Evolutionary conservation across 2,329 filamentous ascomycete genomes (phyloP), one percentile per base, ranked within the genome.

Genomic region (Hortaea sp.): DNA sequence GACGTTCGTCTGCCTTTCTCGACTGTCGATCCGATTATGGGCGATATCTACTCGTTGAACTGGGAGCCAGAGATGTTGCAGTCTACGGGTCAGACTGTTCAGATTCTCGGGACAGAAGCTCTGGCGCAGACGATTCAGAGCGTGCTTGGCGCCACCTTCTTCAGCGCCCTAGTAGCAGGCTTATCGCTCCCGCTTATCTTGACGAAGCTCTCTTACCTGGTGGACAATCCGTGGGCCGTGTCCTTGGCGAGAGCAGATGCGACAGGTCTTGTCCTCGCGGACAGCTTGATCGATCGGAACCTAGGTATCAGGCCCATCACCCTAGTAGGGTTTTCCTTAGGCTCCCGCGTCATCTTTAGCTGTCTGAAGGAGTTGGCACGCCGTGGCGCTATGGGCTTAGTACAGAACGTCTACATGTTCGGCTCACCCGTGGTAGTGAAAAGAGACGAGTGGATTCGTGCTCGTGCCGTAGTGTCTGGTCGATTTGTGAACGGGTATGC

Each of bases 51-150:
- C 69, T 95, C 90, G 0, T 83, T 98, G 7, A 73, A 94, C 48
- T 98, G 92, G 89, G 92, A 98, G 66, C 94, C 92, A 3, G 92
- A 98, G 63, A 94, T 98, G 89, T 76, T 98, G 62, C 84, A 81
- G 57, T 95, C 88, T 66, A 98, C 95, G 83, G 92, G 92, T 77
- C 87, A 92, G 63, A 98, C 92, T 40, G 97, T 98, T 60, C 95
- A 95, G 59, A 97, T 98, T 67, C 73, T 98, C 53, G 92, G 92
- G 48, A 98, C 92, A 31, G 92, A 98, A 79, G 92, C 92, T 58
- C 79, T 98, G 50, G 95, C 92, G 0, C 88, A 95, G 76, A 89
- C 90, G 52, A 78, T 98, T 29, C 92, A 98, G 69, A 92, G 97
- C 76, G 81, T 97, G 6, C 75, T 98, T 9, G 92, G 86, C 39